Base-by-base conservation (phyloP, 2,329 filamentous ascomycete genomes). In the Exophiala phaeomuriformis region DNA sequence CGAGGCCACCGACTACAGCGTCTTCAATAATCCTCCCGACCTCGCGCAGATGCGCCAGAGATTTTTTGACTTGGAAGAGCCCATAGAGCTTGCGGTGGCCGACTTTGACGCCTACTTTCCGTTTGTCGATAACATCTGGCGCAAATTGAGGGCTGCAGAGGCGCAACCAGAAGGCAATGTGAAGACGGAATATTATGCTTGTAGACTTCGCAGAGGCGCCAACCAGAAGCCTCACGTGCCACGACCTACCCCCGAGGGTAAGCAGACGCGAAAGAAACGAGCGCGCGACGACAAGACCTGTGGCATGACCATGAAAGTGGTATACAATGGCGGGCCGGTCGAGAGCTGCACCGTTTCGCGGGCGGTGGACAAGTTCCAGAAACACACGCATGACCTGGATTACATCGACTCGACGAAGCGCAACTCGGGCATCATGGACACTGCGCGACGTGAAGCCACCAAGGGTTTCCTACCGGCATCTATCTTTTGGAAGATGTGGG, bases 61-160 rank as follows among this genome's bases (percentile, higher is more conserved):
- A 28, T 61, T 75, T 43, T 75, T 75, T 55, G 71, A 74, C 47
- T 67, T 73, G 61, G 71, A 68, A 44, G 71, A 75, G 37, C 68
- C 71, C 4, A 70, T 76, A 47, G 72, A 75, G 62, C 70, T 76
- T 43, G 71, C 68, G 12, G 60, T 71, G 36, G 67, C 70, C 28
- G 73, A 76, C 49, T 75, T 74, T 54, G 71, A 74, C 53, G 69
- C 65, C 10, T 75, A 74, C 58, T 75, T 72, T 68, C 73, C 73
- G 4, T 76, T 73, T 48, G 71, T 75, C 47, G 73, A 76, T 59
- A 76, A 76, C 58, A 70, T 75, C n/a, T 76, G 73, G 73, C 71
- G 75, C 7, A 74, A 74, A 49, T 71, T 74, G 57, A 68, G 72
- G 54, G 39, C 56, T 3, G 47, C 46, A 2, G 60, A 61, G 35